Percentiles rank a stretch among this genome's conserved stretches.
Evolutionary conservation across 169 alveolate species (phyloP).

Genomic region (Cryptosporidium tyzzeri): DNA sequence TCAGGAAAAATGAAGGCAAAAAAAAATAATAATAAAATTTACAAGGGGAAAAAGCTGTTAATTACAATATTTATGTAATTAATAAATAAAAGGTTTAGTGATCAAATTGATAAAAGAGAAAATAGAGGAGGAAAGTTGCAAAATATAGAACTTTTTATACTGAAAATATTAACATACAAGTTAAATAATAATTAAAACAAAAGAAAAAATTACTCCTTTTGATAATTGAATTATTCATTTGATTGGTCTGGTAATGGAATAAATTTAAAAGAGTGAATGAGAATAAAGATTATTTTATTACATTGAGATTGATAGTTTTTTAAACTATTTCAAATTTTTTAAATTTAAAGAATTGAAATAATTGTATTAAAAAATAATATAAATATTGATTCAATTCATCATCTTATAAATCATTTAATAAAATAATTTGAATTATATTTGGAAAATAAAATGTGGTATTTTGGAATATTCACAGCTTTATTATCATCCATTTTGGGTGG

Average conservation of each 20-base stretch:
- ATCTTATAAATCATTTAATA: not conserved
- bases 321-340: not conserved
- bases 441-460: constrained; percentile 42
- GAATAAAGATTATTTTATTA: not conserved
- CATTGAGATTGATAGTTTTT: not conserved
- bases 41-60: not conserved
- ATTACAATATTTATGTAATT: not conserved
- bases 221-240: not conserved
- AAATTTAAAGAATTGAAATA: too few species aligned
- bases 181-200: too few species aligned
- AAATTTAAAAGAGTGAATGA: not conserved
- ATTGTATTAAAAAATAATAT: too few species aligned
- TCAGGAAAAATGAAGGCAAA: not conserved
- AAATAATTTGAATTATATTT: not conserved
- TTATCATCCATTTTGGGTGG: constrained; percentile 59
- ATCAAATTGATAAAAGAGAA: not conserved
- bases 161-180: too few species aligned
- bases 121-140: not conserved
- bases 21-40: not conserved
- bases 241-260: not conserved
- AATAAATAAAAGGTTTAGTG: not conserved
- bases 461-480: constrained; percentile 57
- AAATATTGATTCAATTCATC: too few species aligned
- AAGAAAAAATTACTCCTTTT: not conserved
- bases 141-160: too few species aligned